Evolutionary conservation across 148 eudicot genomes (phyloP), one percentile per base, ranked within the genome.

Genomic region (Heliosperma pusillum): DNA sequence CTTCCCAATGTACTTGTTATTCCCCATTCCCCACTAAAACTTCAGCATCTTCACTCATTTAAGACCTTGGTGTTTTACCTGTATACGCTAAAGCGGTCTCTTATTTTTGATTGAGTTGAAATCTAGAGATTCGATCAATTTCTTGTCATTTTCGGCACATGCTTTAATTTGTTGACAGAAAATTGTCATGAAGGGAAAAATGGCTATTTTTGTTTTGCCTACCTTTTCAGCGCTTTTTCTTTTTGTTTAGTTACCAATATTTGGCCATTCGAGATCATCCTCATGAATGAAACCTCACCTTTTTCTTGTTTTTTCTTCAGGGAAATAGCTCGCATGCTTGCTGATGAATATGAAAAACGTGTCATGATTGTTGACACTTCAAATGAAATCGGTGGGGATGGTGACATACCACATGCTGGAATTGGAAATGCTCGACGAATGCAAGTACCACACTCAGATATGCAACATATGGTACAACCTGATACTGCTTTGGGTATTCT

Each of bases 351-450:
- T 66, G 69, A 53, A 72, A 95, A 88, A 85, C 93, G 98, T 76
- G 97, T 95, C 21, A 90, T 95, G 96, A 95, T 95, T 80, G 97
- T 95, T 76, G 98, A 95, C 83, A 95, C 98, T 52, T 95, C 98
- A 78, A 95, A 95, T 81, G 98, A 95, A 83, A 95, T 95, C 53
- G 98, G 98, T 57, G 98, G 98, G 63, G 98, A 95, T 87, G 98
- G 98, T 73, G 97, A 95, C 84, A 89, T 95, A 78, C 98, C 98
- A 59, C 97, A 95, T 83, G 87, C 92, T 30, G 98, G 98, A 82
- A 92, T 95, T 52, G 98, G 98, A 59, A 84, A 66, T 84, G 97
- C 98, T 80, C 87, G 98, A 20, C 81, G 97, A 58, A 92, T 95
- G 98, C 98, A 95, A 95, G 98, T 95, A 21, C 91, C 97, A 22